A percentile compares a stretch with the other conserved stretches of the same genome.
Evolutionary conservation across 2,329 filamentous ascomycete species (phyloP).

Genomic region (Hypocrella siamensis): DNA sequence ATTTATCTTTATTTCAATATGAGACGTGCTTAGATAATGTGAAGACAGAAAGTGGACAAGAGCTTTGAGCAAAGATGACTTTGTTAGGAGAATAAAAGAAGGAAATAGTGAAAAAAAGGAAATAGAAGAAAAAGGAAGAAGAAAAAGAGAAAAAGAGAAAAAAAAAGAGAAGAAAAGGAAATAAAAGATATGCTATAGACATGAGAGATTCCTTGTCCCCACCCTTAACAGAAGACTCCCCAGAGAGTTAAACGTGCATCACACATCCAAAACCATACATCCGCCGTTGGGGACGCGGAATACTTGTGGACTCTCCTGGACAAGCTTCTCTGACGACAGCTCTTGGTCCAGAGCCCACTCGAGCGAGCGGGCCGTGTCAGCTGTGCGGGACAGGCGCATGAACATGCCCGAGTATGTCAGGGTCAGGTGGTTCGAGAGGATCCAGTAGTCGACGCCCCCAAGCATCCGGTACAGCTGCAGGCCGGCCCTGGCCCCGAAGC

Average conservation of each 20-base stretch:
- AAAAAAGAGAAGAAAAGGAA: not conserved
- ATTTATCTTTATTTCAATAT: too few species aligned
- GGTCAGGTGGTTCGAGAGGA: slow-evolving; percentile 3
- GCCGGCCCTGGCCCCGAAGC: slow-evolving; percentile 3
- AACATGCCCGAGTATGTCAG: slow-evolving; percentile 4
- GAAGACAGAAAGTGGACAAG: not conserved
- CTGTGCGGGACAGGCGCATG: slow-evolving; percentile 4
- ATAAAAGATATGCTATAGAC: not conserved
- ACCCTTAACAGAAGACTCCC: not conserved
- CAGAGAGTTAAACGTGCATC: too few species aligned
- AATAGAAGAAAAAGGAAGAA: not conserved
- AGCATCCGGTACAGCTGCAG: slow-evolving; percentile 3
- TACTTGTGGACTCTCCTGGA: slow-evolving; percentile 1
- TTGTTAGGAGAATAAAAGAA: not conserved
- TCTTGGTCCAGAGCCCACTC: slow-evolving; percentile 6
- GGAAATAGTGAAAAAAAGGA: not conserved
- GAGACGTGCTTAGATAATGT: too few species aligned
- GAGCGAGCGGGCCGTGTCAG: slow-evolving; percentile 3
- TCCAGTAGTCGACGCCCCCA: slow-evolving; percentile 4
- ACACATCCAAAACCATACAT: slow-evolving; percentile 4
- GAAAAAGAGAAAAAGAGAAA: not conserved
- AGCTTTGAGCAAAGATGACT: not conserved
- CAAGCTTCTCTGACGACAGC: slow-evolving; percentile 1
- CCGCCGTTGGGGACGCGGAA: slow-evolving; percentile 2
- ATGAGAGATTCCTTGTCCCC: not conserved